phyloP scores from a whole-genome alignment of 768 basidiomycete genomes.

The Pulveroboletus frians region DNA sequence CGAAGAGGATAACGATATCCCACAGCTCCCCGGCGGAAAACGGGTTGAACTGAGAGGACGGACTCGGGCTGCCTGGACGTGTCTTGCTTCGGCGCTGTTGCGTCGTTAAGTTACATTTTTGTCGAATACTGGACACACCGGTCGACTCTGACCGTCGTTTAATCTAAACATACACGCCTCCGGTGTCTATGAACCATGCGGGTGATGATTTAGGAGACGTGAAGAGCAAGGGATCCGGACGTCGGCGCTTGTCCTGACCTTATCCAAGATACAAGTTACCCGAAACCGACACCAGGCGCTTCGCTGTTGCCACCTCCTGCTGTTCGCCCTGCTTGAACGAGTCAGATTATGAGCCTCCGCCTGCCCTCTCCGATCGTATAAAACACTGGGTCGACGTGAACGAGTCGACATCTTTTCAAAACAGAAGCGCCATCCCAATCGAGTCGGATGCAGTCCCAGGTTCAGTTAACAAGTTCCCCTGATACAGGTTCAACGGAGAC shows the following conservation, averaged over 20 bases:
- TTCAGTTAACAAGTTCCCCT: not conserved
- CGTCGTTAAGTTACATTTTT: constrained; percentile 1
- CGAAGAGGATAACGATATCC: constrained; percentile 1
- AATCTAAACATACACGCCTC: not conserved
- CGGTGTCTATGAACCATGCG: no score
- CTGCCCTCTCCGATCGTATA: no score
- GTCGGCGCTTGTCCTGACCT: no score
- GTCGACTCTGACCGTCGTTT: not conserved
- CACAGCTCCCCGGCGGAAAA: not conserved
- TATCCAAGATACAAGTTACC: no score
- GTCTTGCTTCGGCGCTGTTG: constrained; percentile 11
- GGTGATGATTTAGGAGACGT: no score
- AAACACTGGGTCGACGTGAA: not conserved
- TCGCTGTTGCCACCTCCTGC: no score
- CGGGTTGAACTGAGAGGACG: constrained; percentile 4
- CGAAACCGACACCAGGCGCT: not conserved
- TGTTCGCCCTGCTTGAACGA: no score
- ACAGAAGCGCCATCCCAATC: not conserved
- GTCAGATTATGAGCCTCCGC: not conserved
- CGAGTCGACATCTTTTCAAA: not conserved
- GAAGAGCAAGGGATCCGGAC: no score
- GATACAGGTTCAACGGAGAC: not conserved
- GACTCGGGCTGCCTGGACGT: constrained; percentile 12
- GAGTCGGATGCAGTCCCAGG: not conserved
- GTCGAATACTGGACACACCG: not conserved